Evolutionary conservation across 2,329 filamentous ascomycete species (phyloP).

Genomic region (Aspergillus piperis): DNA sequence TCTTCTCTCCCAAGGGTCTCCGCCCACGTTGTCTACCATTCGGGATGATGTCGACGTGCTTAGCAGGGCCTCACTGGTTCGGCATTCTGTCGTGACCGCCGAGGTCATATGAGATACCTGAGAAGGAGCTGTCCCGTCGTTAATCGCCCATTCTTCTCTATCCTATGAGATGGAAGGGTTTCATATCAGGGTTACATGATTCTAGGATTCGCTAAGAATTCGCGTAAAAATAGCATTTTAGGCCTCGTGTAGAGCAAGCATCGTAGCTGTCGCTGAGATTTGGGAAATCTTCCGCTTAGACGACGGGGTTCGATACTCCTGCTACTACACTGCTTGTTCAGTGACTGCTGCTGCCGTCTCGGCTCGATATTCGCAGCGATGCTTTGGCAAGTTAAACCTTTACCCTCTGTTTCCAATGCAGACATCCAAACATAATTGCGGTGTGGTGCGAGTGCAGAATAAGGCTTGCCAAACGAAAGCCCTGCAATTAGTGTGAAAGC

Average conservation of each 20-base stretch:
- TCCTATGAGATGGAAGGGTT: slow-evolving; percentile 49
- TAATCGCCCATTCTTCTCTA: slow-evolving; percentile 52
- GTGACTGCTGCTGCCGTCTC: no score
- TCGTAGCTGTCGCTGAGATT: not conserved
- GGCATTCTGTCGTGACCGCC: slow-evolving; percentile 49
- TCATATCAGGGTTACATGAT: slow-evolving; percentile 53
- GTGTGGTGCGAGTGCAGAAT: no score
- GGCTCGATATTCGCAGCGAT: no score
- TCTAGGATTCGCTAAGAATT: not conserved
- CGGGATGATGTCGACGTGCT: slow-evolving; percentile 44
- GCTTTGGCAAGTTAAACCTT: no score
- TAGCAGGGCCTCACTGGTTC: slow-evolving; percentile 43
- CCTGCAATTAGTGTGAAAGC: no score
- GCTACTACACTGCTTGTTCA: no score
- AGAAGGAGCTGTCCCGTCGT: slow-evolving; percentile 50
- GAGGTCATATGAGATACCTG: slow-evolving; percentile 41
- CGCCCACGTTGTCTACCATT: slow-evolving; percentile 41
- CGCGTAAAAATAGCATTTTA: not conserved
- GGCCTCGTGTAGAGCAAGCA: not conserved
- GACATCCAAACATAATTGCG: no score
- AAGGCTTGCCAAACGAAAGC: no score
- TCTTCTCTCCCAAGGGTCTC: slow-evolving; percentile 39
- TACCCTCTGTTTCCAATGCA: no score
- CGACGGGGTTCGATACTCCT: no score
- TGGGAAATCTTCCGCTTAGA: no score